phyloP scores from a whole-genome alignment of 2,329 filamentous ascomycete genomes.

The Blumeria graminis region DNA sequence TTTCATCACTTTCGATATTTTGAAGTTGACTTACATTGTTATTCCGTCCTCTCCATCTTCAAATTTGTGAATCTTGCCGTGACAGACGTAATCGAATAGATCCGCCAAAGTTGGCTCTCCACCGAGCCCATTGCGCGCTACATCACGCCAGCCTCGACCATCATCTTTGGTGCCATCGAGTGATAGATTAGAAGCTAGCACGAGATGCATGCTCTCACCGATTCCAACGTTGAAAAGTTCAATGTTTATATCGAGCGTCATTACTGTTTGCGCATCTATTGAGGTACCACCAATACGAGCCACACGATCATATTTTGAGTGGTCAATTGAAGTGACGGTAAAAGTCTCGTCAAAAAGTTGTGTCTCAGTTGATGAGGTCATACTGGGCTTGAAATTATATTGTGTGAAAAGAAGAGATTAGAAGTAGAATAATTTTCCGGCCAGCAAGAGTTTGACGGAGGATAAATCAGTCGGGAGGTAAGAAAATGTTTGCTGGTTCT shows the following conservation, averaged over 20 bases:
- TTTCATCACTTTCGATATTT: not conserved
- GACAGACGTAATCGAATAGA: constrained; percentile 69
- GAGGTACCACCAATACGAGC: constrained; percentile 62
- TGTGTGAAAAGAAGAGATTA: too few relatives aligned
- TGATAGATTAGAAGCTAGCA: constrained; percentile 63
- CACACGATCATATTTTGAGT: constrained; percentile 85
- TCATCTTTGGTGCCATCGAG: constrained; percentile 68
- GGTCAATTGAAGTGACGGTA: constrained; percentile 54
- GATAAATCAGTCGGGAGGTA: too few relatives aligned
- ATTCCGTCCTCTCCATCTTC: constrained; percentile 58
- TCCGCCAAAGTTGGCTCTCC: constrained; percentile 43
- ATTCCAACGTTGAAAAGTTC: constrained; percentile 62
- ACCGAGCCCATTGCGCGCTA: constrained; percentile 26
- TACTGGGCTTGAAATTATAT: not conserved
- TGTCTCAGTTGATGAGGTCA: constrained; percentile 47
- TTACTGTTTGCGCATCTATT: constrained; percentile 45
- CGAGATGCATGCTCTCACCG: constrained; percentile 56
- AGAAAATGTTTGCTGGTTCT: too few relatives aligned
- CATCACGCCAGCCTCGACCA: constrained; percentile 59
- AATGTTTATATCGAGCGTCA: constrained; percentile 81
- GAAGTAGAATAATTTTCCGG: too few relatives aligned
- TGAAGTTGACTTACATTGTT: constrained; percentile 44
- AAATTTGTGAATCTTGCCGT: constrained; percentile 74
- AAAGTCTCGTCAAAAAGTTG: constrained; percentile 89
- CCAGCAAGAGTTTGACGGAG: too few relatives aligned